phyloP scores from a whole-genome alignment of 2,329 filamentous ascomycete species.

The Cladobotryum protrusum region DNA sequence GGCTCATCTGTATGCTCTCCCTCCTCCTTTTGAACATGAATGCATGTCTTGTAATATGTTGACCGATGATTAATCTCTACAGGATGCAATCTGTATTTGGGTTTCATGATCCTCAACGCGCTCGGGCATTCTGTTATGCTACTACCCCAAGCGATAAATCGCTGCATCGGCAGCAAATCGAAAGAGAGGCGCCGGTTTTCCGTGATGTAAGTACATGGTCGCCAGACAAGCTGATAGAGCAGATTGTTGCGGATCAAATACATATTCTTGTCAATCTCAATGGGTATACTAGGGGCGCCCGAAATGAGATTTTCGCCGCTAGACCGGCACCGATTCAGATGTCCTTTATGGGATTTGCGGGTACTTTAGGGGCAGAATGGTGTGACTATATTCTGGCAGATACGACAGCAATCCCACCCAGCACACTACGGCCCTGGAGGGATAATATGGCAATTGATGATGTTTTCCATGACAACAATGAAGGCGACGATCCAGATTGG shows the following conservation, averaged over 20 bases:
- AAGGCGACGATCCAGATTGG: slow-evolving; percentile 70
- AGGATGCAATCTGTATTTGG: slow-evolving; percentile 98
- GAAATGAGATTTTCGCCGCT: slow-evolving; percentile 95
- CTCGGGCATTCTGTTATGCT: slow-evolving; percentile 89
- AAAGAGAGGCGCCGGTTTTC: slow-evolving; percentile 86
- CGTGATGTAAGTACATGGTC: slow-evolving; percentile 83
- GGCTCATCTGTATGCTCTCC: slow-evolving; percentile 63
- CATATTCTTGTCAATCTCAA: slow-evolving; percentile 98
- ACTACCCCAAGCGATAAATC: slow-evolving; percentile 90
- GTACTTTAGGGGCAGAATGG: slow-evolving; percentile 94
- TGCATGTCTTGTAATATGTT: neutral
- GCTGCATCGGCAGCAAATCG: slow-evolving; percentile 83
- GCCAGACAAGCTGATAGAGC: slow-evolving; percentile 73
- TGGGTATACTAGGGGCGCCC: slow-evolving; percentile 91
- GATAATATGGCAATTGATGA: slow-evolving; percentile 70
- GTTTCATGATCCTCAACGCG: slow-evolving; percentile 66
- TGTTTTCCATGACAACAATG: slow-evolving; percentile 58
- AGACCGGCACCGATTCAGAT: slow-evolving; percentile 93
- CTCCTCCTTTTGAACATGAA: neutral
- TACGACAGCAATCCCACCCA: slow-evolving; percentile 72
- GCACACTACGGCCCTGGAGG: slow-evolving; percentile 74
- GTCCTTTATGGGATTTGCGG: slow-evolving; percentile 99
- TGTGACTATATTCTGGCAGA: slow-evolving; percentile 96
- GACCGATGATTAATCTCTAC: slow-evolving; percentile 4
- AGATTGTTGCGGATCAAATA: slow-evolving; percentile 81